Percentiles rank a stretch among this genome's conserved stretches.
These are phyloP conservation scores for Aureobasidium sp. DNA, from an alignment of 2,329 filamentous ascomycete genomes.

Conservation along the genomic window DNA sequence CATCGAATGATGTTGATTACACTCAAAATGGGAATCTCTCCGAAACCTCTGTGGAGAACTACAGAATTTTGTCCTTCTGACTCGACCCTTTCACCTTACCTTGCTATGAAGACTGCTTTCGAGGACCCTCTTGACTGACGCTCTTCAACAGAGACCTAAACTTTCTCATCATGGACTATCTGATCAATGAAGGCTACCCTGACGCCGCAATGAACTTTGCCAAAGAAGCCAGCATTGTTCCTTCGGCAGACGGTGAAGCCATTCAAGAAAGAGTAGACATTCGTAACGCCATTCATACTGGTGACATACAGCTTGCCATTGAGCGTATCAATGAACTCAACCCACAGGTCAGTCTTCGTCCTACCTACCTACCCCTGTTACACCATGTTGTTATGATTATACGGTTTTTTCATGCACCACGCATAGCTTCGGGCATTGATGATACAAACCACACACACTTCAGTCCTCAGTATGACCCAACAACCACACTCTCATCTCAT, in stretches of 20 bases:
- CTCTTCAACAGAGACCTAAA: slow-evolving; percentile 73
- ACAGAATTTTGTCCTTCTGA: slow-evolving; percentile 74
- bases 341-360: slow-evolving; percentile 64
- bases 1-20: slow-evolving; percentile 63
- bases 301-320: slow-evolving; percentile 79
- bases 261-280: slow-evolving; percentile 78
- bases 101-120: slow-evolving; percentile 23
- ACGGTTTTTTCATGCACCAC: slow-evolving; percentile 99
- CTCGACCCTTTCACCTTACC: slow-evolving; percentile 18
- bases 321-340: slow-evolving; percentile 83
- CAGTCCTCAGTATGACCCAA: slow-evolving; percentile 79
- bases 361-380: slow-evolving; percentile 13
- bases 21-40: slow-evolving; percentile 99
- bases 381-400: slow-evolving; percentile 75
- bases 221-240: slow-evolving; percentile 79
- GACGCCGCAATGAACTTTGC: slow-evolving; percentile 90
- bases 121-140: slow-evolving; percentile 19
- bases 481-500: slow-evolving; percentile 3
- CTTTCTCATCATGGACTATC: slow-evolving; percentile 88
- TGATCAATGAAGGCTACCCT: slow-evolving; percentile 92
- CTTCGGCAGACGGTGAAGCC: slow-evolving; percentile 59
- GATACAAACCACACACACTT: slow-evolving; percentile 79
- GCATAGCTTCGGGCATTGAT: slow-evolving; percentile 82
- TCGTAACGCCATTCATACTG: slow-evolving; percentile 74
- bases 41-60: slow-evolving; percentile 91